Conservation (phyloP, 2,329 filamentous ascomycete species). For the Hypoxylon sp. region DNA sequence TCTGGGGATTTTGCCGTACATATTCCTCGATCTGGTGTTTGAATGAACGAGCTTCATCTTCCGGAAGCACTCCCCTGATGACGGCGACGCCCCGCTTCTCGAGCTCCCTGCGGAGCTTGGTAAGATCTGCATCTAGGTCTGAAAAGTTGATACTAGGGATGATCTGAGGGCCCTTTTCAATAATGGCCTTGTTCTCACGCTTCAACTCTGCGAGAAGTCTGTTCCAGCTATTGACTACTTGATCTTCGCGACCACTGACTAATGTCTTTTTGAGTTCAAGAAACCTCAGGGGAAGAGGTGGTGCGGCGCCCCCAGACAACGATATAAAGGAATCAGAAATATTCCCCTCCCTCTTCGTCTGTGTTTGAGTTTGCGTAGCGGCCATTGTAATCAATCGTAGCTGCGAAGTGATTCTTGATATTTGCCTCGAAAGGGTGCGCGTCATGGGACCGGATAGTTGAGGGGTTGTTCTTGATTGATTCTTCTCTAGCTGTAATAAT, state of each 20-base stretch:
- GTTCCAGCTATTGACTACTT: constrained; percentile 65
- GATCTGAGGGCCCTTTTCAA: constrained; percentile 61
- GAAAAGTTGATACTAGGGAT: constrained; percentile 68
- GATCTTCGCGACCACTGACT: constrained; percentile 64
- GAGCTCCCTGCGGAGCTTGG: constrained; percentile 63
- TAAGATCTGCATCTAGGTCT: constrained; percentile 59
- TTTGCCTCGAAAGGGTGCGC: constrained; percentile 20
- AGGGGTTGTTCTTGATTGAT: neutral
- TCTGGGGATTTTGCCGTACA: constrained; percentile 73
- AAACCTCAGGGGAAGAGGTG: constrained; percentile 69
- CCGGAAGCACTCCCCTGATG: constrained; percentile 75
- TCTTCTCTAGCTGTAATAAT: neutral
- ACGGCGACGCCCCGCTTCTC: constrained; percentile 74
- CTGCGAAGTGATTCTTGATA: constrained; percentile 4
- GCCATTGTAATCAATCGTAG: constrained; percentile 39
- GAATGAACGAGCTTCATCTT: constrained; percentile 73
- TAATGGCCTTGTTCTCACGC: constrained; percentile 65
- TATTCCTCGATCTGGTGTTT: constrained; percentile 78
- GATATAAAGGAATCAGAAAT: constrained; percentile 75
- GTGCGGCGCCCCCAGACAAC: constrained; percentile 63
- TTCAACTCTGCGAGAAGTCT: constrained; percentile 62
- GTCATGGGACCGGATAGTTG: constrained; percentile 1
- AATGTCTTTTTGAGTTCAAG: constrained; percentile 69
- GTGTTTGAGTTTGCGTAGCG: constrained; percentile 30
- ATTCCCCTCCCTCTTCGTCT: constrained; percentile 70